Evolutionary conservation across 2,329 filamentous ascomycete genomes (phyloP).

Genomic region (Westerdykella sp.): DNA sequence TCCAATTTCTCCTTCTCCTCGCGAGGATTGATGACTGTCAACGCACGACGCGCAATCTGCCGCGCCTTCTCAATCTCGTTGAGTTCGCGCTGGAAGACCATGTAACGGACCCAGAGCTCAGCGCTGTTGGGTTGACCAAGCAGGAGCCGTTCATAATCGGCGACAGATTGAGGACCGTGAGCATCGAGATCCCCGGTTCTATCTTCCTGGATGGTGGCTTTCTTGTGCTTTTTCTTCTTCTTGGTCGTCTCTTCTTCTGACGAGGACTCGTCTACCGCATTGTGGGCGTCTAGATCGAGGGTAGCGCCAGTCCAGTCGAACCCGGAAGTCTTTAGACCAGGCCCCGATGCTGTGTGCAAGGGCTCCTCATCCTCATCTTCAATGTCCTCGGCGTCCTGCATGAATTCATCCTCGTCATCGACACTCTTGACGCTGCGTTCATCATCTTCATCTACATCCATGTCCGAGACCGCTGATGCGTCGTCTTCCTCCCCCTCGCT

Average conservation of each 20-base stretch:
- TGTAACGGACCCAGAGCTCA: slow-evolving; percentile 89
- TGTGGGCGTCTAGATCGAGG: slow-evolving; percentile 48
- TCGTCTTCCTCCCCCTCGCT: slow-evolving; percentile 44
- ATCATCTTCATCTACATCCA: slow-evolving; percentile 35
- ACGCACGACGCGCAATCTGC: slow-evolving; percentile 81
- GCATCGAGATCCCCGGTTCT: slow-evolving; percentile 86
- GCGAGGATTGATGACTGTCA: slow-evolving; percentile 83
- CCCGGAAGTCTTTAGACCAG: slow-evolving; percentile 64
- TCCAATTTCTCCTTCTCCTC: slow-evolving; percentile 92
- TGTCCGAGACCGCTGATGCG: slow-evolving; percentile 13
- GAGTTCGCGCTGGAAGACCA: slow-evolving; percentile 95
- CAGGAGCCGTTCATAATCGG: slow-evolving; percentile 89
- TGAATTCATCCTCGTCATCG: slow-evolving; percentile 12
- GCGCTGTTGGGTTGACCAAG: slow-evolving; percentile 92
- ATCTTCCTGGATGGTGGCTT: slow-evolving; percentile 75
- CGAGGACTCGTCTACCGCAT: slow-evolving; percentile 48
- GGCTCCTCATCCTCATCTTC: slow-evolving; percentile 16
- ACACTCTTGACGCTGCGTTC: slow-evolving; percentile 39
- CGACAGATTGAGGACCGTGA: slow-evolving; percentile 79
- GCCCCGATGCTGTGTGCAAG: slow-evolving; percentile 22
- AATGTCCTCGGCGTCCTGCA: slow-evolving; percentile 31
- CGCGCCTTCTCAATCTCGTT: slow-evolving; percentile 84
- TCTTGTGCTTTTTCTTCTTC: slow-evolving; percentile 66
- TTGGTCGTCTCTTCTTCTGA: slow-evolving; percentile 46
- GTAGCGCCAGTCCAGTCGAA: slow-evolving; percentile 81